phyloP scores from a whole-genome alignment of 176 grass and related monocot genomes.

The Oryza coarctata region DNA sequence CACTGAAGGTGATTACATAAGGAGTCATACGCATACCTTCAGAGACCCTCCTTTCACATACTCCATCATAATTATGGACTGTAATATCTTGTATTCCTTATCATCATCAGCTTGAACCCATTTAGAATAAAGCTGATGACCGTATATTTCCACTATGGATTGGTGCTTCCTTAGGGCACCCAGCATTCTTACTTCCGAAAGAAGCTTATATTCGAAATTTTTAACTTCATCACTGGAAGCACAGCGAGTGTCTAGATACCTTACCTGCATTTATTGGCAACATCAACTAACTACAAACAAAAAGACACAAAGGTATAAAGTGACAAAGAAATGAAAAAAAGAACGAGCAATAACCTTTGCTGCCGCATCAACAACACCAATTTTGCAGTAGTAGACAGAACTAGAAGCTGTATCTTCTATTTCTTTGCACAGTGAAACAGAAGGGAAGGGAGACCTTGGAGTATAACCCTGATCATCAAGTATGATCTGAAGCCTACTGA shows the following conservation, averaged over 20 bases:
- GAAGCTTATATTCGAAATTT: constrained; percentile 75
- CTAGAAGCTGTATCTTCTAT: constrained; percentile 61
- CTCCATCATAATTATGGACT: constrained; percentile 88
- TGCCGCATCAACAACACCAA: constrained; percentile 75
- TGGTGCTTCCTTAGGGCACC: constrained; percentile 80
- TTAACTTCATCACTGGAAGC: constrained; percentile 61
- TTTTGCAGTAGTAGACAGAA: constrained; percentile 77
- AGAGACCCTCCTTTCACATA: constrained; percentile 92
- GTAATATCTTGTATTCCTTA: constrained; percentile 79
- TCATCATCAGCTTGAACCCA: constrained; percentile 69
- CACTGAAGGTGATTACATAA: constrained; percentile 19
- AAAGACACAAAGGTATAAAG: constrained; percentile 1
- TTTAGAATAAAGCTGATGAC: constrained; percentile 90
- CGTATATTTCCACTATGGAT: constrained; percentile 89
- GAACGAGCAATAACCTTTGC: constrained; percentile 65
- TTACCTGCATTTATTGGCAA: constrained; percentile 49
- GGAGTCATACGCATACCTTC: constrained; percentile 50
- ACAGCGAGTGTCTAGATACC: constrained; percentile 55
- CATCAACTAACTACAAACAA: constrained; percentile 27
- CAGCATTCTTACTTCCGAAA: constrained; percentile 93
- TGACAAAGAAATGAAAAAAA: constrained; percentile 17
- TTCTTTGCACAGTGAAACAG: constrained; percentile 52
- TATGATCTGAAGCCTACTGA: constrained; percentile 58
- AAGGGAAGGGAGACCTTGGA: constrained; percentile 54
- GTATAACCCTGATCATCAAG: constrained; percentile 47